phyloP scores from a whole-genome alignment of 1,284 basidiomycete species.

The Austropuccinia psidii region DNA sequence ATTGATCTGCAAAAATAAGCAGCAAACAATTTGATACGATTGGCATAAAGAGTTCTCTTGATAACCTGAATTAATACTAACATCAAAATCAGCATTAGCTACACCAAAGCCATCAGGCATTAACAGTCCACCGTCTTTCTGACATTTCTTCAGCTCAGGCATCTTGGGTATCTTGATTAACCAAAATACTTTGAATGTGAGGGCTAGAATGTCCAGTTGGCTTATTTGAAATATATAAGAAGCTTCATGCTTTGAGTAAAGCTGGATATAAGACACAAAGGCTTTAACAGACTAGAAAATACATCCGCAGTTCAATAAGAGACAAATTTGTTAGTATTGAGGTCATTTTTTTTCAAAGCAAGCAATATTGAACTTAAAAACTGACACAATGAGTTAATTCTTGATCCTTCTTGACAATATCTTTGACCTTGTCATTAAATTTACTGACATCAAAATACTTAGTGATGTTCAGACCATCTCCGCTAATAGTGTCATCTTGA shows the following conservation, averaged over 20 bases:
- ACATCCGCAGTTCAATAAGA: conserved; percentile 57
- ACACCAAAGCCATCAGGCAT: conserved; percentile 43
- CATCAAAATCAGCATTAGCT: conserved; percentile 40
- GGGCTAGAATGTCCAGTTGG: conserved; percentile 74
- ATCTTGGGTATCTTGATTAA: conserved; percentile 85
- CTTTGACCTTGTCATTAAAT: conserved; percentile 9
- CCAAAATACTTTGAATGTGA: conserved; percentile 70
- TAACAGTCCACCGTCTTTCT: conserved; percentile 46
- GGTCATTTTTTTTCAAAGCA: too few species aligned
- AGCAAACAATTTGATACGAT: too few species aligned
- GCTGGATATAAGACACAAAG: conserved; percentile 83
- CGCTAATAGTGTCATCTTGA: conserved; percentile 24
- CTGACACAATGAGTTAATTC: conserved; percentile 22
- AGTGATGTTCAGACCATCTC: background rate
- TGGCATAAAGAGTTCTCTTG: too few species aligned
- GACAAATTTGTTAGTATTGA: conserved; percentile 61
- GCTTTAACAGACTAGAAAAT: conserved; percentile 66
- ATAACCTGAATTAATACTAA: conserved; percentile 35
- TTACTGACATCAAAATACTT: background rate
- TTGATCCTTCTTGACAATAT: conserved; percentile 35
- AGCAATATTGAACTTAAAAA: too few species aligned
- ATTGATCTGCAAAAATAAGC: too few species aligned
- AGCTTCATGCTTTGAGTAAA: conserved; percentile 95
- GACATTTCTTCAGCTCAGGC: conserved; percentile 72
- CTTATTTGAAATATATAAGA: conserved; percentile 86